phyloP scores from a whole-genome alignment of 306 rosid genomes.

The Pyrus betulifolia region DNA sequence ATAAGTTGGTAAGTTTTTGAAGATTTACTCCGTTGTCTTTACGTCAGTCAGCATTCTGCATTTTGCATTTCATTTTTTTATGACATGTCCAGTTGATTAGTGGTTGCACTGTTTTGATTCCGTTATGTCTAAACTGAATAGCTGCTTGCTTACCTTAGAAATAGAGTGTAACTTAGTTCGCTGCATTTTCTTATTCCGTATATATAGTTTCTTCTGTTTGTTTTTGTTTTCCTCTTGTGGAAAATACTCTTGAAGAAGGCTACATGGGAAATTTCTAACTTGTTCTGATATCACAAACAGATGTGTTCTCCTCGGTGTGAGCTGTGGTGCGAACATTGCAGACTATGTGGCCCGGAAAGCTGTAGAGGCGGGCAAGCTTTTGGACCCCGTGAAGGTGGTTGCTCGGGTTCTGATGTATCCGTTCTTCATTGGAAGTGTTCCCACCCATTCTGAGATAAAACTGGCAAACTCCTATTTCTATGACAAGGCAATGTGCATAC shows the following conservation, averaged over 20 bases:
- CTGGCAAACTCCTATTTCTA: conserved; percentile 90
- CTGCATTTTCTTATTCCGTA: neutral
- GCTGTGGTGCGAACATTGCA: conserved; percentile 98
- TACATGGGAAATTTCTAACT: conserved; percentile 13
- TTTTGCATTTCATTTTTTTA: neutral
- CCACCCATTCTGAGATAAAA: conserved; percentile 90
- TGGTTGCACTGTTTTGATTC: neutral
- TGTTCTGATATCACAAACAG: conserved; percentile 35
- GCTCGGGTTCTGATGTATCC: conserved; percentile 90
- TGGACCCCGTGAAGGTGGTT: conserved; percentile 94
- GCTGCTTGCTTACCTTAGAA: neutral
- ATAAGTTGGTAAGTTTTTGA: neutral
- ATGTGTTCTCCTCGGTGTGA: conserved; percentile 91
- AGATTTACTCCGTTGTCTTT: neutral
- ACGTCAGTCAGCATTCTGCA: too few species aligned
- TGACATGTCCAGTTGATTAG: neutral
- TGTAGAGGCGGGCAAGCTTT: conserved; percentile 75
- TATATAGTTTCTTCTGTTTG: neutral
- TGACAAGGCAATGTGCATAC: conserved; percentile 88
- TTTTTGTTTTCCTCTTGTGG: neutral
- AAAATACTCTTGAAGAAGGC: neutral
- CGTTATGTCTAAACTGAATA: neutral
- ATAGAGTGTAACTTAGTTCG: neutral
- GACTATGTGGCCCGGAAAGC: conserved; percentile 86
- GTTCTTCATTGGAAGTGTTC: conserved; percentile 73